Base-by-base conservation (phyloP, 73 alveolate species). In the Paramecium bursaria region DNA sequence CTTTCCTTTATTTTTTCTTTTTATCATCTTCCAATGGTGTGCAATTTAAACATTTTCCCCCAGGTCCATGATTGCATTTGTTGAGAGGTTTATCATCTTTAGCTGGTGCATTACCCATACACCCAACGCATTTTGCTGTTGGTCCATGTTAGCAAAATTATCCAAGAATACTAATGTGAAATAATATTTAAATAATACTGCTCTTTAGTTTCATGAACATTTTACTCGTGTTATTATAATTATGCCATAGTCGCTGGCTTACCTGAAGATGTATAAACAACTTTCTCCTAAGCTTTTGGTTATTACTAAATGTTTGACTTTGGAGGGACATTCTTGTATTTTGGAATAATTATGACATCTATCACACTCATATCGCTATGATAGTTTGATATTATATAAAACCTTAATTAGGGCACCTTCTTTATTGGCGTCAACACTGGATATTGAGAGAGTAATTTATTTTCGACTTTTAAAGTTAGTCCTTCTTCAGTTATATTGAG, bases 51-150 rank as follows among this genome's bases (percentile, higher is more conserved):
- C 93, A 87, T 10, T 88, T 48, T 76, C 89, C 92, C 9, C 96
- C 96, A 10, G 91, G 91, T 3, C 93, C 92, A 76, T 94, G 98
- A 4, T 19, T 53, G 50, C 97, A 94, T 79, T 79, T 79, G 22
- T 31, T 31, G 6, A 33, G 11, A 21, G 33, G 60, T 42, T 25
- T 5, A 39, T 67, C 50, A 53, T 7, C 21, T 13, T 42, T 67
- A 0, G 33, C 82, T 2, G 50, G 29, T 6, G 33, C 44, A 1
- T 4, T 35, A 15, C 25, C 49, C 14, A 57, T 39, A n/a, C 85
- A 79, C 13, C 46, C 50, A 9, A 79, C 19, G 46, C 89, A 53
- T 9, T 79, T 50, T 1, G 75, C 75, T 53, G 51, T 13, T 22
- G 76, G 60, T 0, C 75, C 89, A 79, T 53, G 75, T 31, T 52